Evolutionary conservation across 2,329 filamentous ascomycete species (phyloP).

Genomic region (Parastagonospora nodorum): DNA sequence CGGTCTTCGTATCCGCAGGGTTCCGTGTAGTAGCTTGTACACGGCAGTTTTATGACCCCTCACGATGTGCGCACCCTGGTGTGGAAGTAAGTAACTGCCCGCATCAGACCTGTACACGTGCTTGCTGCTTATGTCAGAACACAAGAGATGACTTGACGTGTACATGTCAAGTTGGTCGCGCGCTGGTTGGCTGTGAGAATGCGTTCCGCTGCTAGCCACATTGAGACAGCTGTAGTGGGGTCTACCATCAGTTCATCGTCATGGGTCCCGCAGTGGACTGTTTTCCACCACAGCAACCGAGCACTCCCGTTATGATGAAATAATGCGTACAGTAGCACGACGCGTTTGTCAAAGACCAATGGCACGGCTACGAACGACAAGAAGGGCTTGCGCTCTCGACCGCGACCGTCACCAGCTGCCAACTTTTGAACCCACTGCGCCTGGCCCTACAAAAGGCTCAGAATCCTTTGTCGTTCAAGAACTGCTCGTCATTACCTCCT

Average conservation of each 20-base stretch:
- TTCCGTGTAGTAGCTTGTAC: too few relatives aligned
- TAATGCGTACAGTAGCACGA: conserved; percentile 11
- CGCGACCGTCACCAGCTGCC: conserved; percentile 5
- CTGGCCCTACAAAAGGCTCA: conserved; percentile 2
- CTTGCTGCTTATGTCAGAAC: too few relatives aligned
- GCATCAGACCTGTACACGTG: too few relatives aligned
- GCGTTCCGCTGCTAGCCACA: conserved; percentile 9
- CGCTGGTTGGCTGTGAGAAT: too few relatives aligned
- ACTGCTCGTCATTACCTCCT: neutral
- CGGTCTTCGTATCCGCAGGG: too few relatives aligned
- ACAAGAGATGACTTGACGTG: too few relatives aligned
- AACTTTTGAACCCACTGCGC: conserved; percentile 3
- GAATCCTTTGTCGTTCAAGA: too few relatives aligned
- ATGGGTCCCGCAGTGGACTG: conserved; percentile 1
- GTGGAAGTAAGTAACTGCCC: too few relatives aligned
- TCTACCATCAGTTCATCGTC: conserved; percentile 10
- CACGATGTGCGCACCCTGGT: too few relatives aligned
- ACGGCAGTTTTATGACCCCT: too few relatives aligned
- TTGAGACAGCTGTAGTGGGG: neutral
- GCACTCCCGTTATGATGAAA: conserved; percentile 27
- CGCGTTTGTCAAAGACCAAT: conserved; percentile 15
- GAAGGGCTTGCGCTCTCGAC: conserved; percentile 14
- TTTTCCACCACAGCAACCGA: conserved; percentile 15
- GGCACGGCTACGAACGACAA: conserved; percentile 15
- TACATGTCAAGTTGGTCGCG: too few relatives aligned